Percentiles rank a stretch among this genome's conserved stretches.
phyloP scores from a whole-genome alignment of 306 rosid species.

The Cucurbita moschata region DNA sequence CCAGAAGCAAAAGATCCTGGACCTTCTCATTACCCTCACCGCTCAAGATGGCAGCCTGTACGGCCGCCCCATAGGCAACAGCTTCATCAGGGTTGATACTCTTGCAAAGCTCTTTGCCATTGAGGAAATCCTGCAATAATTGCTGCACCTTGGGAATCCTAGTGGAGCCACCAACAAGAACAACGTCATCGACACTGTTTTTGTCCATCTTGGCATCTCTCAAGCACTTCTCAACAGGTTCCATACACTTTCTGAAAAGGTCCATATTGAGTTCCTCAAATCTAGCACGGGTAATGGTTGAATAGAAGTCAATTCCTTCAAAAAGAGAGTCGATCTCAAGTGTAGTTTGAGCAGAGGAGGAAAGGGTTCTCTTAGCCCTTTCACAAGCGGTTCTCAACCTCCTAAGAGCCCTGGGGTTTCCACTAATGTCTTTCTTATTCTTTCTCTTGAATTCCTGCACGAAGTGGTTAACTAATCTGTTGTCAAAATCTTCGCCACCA shows the following conservation, averaged over 20 bases:
- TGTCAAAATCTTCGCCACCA: slow-evolving; percentile 64
- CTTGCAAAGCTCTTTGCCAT: slow-evolving; percentile 63
- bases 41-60: slow-evolving; percentile 54
- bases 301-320: slow-evolving; percentile 49
- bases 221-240: slow-evolving; percentile 55
- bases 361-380: slow-evolving; percentile 55
- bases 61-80: slow-evolving; percentile 65
- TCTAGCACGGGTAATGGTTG: slow-evolving; percentile 51
- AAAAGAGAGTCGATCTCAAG: slow-evolving; percentile 46
- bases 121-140: slow-evolving; percentile 51
- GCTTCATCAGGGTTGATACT: slow-evolving; percentile 69
- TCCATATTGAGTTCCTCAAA: slow-evolving; percentile 70
- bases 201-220: slow-evolving; percentile 71
- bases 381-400: slow-evolving; percentile 57
- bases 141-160: slow-evolving; percentile 64
- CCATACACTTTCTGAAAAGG: slow-evolving; percentile 60
- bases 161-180: slow-evolving; percentile 63
- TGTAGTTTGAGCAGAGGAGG: slow-evolving; percentile 65
- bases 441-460: slow-evolving; percentile 61
- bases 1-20: slow-evolving; percentile 47
- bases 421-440: slow-evolving; percentile 49
- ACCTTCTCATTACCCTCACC: slow-evolving; percentile 59
- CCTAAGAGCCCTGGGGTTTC: slow-evolving; percentile 42
- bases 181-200: slow-evolving; percentile 37
- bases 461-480: slow-evolving; percentile 56